Percentiles rank a stretch among this genome's conserved stretches.
Conservation (phyloP, 495 filamentous ascomycete genomes). For the Penicillium argentinense region DNA sequence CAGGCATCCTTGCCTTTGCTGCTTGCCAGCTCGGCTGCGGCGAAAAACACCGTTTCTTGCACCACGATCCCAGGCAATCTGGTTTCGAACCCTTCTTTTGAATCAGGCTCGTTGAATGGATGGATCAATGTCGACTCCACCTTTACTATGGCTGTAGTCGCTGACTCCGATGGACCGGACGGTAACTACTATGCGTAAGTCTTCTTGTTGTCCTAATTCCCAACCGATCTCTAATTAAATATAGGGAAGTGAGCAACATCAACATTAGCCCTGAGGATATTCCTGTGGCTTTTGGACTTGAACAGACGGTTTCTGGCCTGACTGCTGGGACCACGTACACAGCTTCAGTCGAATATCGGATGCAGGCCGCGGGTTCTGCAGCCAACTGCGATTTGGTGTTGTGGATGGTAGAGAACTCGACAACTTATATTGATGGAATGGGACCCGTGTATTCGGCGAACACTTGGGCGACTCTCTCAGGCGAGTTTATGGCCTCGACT, state of each 20-base stretch:
- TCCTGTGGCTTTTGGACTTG: no score
- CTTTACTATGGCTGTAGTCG: background rate
- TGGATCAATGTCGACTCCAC: background rate
- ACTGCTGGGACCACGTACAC: background rate
- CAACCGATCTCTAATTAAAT: background rate
- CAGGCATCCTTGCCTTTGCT: constrained; percentile 2
- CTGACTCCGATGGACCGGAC: background rate
- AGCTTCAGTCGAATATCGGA: background rate
- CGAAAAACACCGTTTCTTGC: background rate
- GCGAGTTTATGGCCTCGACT: background rate
- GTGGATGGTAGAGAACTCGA: background rate
- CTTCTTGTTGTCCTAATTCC: background rate
- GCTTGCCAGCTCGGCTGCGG: background rate
- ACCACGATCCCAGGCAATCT: background rate
- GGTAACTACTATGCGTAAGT: background rate
- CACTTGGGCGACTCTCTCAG: background rate
- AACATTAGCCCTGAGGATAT: no score
- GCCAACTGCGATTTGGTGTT: background rate
- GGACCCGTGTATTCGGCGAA: no score
- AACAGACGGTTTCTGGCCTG: background rate
- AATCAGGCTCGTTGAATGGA: background rate
- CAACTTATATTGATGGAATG: background rate
- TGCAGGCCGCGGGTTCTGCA: background rate
- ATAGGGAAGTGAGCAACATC: no score
- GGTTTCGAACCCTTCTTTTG: constrained; percentile 3